Conservation (phyloP, 768 basidiomycete species). For the Macrolepiota albuminosa region DNA sequence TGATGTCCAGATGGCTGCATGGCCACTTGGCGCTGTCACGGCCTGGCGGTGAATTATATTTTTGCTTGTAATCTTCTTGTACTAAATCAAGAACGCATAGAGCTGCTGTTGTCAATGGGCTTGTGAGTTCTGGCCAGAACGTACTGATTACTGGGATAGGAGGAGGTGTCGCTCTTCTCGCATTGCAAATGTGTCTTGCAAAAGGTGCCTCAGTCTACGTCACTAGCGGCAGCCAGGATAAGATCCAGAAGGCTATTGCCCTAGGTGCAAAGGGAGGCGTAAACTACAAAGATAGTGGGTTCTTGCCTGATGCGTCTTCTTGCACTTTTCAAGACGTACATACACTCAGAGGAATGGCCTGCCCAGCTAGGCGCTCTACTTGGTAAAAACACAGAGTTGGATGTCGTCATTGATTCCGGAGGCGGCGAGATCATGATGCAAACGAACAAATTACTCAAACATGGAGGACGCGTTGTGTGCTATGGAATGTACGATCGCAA, state of each 20-base stretch:
- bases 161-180: constrained; percentile 77
- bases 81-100: constrained; percentile 27
- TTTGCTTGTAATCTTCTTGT: not conserved
- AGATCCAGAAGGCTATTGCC: constrained; percentile 59
- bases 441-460: constrained; percentile 44
- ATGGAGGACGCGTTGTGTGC: constrained; percentile 55
- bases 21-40: constrained; percentile 75
- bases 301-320: not conserved
- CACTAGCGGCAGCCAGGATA: constrained; percentile 65
- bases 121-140: constrained; percentile 58
- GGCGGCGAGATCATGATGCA: constrained; percentile 61
- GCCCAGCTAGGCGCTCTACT: constrained; percentile 40
- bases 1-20: constrained; percentile 67
- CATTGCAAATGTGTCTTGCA: constrained; percentile 72
- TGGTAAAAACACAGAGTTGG: constrained; percentile 34
- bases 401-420: constrained; percentile 65
- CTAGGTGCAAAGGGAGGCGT: constrained; percentile 78
- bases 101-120: constrained; percentile 61
- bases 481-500: constrained; percentile 54
- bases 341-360: constrained; percentile 45
- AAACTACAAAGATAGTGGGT: constrained; percentile 62
- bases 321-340: not conserved
- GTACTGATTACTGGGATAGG: constrained; percentile 81
- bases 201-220: constrained; percentile 80
- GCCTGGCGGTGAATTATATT: constrained; percentile 66